Base-by-base conservation (phyloP, 1,284 basidiomycete genomes). In the Porodaedalea pini region DNA sequence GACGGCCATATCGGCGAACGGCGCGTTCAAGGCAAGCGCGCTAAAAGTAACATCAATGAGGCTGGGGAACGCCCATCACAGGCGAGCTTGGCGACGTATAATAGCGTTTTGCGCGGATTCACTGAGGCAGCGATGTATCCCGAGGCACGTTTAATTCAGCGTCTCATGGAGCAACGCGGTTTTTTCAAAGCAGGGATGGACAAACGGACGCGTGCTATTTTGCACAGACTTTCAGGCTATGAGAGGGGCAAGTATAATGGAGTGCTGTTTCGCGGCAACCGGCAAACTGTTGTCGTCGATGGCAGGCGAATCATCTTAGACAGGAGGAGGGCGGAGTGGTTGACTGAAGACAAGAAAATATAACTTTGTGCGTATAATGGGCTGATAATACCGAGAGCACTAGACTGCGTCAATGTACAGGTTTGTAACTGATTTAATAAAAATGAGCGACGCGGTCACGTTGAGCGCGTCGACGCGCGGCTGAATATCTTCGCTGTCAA, bases 21-120 rank as follows among this genome's bases (percentile, higher is more conserved):
- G n/a, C 13, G 29, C 32, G 49, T 17, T n/a, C 21, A 7, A 15
- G 17, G 29, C 21, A 29, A 7, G 5, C 10, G 21, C 4, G 41
- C 19, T 27, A 15, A 10, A n/a, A 11, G n/a, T n/a, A 32, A 40
- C 15, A 17, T 3, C 36, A 40, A 41, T 6, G 32, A 51, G 37
- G 48, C 5, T 43, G 36, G 29, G 37, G 6, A 31, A n/a, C 40
- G 37, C 23, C 39, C 41, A 13, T 34, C 44, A n/a, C 17, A 17
- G 25, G 29, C 40, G 3, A 17, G 37, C 27, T 48, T 49, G 34
- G 27, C 32, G 31, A 39, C 44, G 8, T 54, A 60, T 31, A 60
- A 56, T 34, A 56, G 54, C 27, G 58, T 57, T 34, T 34, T 60
- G 10, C 48, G 49, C 2, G 58, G 58, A n/a, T 53, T 56, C 19